Conservation (phyloP, 495 filamentous ascomycete genomes). For the Lichina pygmaea region DNA sequence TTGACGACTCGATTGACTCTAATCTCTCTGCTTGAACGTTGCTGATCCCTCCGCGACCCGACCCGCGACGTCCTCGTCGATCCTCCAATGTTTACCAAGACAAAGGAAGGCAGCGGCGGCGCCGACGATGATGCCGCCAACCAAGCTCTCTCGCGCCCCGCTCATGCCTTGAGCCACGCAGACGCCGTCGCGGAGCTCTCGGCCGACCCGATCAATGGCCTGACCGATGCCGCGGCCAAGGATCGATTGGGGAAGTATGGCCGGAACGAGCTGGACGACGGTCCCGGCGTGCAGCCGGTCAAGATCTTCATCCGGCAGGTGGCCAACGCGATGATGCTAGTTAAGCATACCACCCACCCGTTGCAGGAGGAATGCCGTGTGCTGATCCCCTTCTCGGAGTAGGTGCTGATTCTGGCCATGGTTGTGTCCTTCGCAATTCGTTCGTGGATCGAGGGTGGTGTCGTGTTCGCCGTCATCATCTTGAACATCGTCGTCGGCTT, state of each 20-base stretch:
- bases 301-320: constrained; percentile 34
- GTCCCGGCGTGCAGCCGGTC: constrained; percentile 24
- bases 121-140: too few relatives aligned
- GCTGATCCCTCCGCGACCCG: too few relatives aligned
- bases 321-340: constrained; percentile 41
- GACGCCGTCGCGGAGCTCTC: constrained; percentile 28
- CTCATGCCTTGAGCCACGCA: constrained; percentile 31
- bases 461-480: constrained; percentile 54
- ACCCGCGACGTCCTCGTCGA: too few relatives aligned
- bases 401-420: constrained; percentile 72
- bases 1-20: too few relatives aligned
- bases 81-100: too few relatives aligned
- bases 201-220: constrained; percentile 31
- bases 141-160: constrained; percentile 23
- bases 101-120: too few relatives aligned
- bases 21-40: too few relatives aligned
- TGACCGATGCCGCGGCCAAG: constrained; percentile 26
- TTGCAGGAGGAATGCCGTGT: neutral
- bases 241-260: constrained; percentile 28
- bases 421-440: constrained; percentile 50
- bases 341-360: constrained; percentile 6
- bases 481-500: constrained; percentile 61
- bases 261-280: constrained; percentile 31
- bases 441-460: constrained; percentile 64
- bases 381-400: neutral